phyloP scores from a whole-genome alignment of 1,284 basidiomycete species.

The Cryptococcus amylolentus region DNA sequence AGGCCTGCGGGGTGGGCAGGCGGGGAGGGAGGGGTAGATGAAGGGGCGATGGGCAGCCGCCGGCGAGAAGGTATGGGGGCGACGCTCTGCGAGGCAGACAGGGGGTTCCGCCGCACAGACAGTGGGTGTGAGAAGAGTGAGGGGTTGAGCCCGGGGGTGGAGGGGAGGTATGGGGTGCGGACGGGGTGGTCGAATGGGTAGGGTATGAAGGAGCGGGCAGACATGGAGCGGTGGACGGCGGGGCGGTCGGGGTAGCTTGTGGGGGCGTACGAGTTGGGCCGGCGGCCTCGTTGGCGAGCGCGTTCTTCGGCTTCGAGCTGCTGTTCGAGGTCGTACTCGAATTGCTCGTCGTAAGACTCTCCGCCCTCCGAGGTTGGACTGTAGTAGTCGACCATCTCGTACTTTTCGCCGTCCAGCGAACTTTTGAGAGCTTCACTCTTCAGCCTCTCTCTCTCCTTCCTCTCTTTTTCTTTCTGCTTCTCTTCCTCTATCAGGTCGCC shows the following conservation, averaged over 20 bases:
- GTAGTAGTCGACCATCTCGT: constrained; percentile 4
- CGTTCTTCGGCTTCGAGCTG: neutral
- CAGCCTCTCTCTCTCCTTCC: constrained; percentile 48
- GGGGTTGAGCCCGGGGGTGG: constrained; percentile 5
- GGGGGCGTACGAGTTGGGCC: neutral
- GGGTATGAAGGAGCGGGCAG: constrained; percentile 10
- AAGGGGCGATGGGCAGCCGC: constrained; percentile 1
- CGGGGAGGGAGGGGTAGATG: constrained; percentile 28
- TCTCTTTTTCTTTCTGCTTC: constrained; percentile 48
- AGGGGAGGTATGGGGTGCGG: neutral
- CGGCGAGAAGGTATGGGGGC: neutral
- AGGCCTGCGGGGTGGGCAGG: constrained; percentile 28
- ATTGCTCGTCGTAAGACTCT: neutral
- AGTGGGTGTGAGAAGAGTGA: constrained; percentile 11
- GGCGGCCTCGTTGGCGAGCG: neutral
- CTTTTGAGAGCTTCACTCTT: constrained; percentile 8
- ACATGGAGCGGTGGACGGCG: constrained; percentile 4
- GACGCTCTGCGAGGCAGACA: neutral
- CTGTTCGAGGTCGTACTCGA: neutral
- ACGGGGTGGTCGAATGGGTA: constrained; percentile 9
- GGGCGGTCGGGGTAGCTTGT: neutral
- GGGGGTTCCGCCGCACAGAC: neutral
- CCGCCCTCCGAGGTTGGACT: neutral
- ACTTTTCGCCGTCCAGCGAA: constrained; percentile 10
- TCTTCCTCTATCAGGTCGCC: constrained; percentile 46